Conservation (phyloP, 495 filamentous ascomycete species). For the Penicillium fimorum region DNA sequence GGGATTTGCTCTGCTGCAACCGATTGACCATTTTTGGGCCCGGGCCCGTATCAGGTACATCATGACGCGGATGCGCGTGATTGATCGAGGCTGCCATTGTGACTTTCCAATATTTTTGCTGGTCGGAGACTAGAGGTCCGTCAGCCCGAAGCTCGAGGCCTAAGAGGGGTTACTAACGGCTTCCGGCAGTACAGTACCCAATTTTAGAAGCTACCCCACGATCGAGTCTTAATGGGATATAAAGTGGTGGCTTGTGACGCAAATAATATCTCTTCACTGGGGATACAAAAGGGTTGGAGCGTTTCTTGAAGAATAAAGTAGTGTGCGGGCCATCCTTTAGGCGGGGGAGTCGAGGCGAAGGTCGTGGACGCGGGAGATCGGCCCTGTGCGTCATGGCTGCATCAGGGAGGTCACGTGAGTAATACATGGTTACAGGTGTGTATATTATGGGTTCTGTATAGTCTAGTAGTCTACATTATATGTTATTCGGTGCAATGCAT, state of each 20-base stretch:
- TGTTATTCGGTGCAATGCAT: neutral
- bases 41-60: conserved; percentile 21
- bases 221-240: neutral
- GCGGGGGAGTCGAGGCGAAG: conserved; percentile 27
- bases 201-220: conserved; percentile 11
- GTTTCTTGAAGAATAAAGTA: conserved; percentile 6
- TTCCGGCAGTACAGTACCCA: conserved; percentile 16
- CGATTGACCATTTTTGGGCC: conserved; percentile 60
- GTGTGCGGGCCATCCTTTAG: conserved; percentile 17
- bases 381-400: conserved; percentile 41
- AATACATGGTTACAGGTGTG: neutral
- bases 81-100: conserved; percentile 25
- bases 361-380: conserved; percentile 34
- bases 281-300: neutral
- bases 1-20: conserved; percentile 70
- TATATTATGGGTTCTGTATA: neutral
- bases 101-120: conserved; percentile 5
- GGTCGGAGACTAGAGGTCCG: neutral
- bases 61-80: conserved; percentile 32
- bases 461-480: neutral
- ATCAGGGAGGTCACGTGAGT: conserved; percentile 33
- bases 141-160: neutral
- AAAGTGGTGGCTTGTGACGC: neutral
- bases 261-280: neutral
- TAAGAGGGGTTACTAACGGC: conserved; percentile 21